These are phyloP conservation scores for Isatis lusitanica DNA, from an alignment of 441 rosid species.

Conservation along the genomic window DNA sequence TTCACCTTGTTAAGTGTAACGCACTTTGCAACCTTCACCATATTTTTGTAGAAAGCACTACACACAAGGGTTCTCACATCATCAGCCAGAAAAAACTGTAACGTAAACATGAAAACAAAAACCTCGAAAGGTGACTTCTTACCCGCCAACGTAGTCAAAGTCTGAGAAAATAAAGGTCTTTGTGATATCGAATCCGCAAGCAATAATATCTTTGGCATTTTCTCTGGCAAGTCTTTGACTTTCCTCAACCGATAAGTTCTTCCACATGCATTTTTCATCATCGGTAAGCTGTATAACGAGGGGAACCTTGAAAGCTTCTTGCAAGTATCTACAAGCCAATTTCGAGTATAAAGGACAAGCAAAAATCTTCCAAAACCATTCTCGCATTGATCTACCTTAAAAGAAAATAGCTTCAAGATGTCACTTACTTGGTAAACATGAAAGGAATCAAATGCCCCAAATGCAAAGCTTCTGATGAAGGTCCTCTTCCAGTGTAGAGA, in stretches of 20 bases:
- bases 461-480: constrained; percentile 91
- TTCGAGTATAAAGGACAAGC: background rate
- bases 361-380: background rate
- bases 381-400: background rate
- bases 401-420: background rate
- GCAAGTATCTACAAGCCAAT: constrained; percentile 59
- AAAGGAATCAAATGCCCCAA: constrained; percentile 90
- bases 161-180: constrained; percentile 87
- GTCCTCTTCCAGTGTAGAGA: constrained; percentile 93
- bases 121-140: constrained; percentile 40
- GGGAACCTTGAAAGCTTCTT: constrained; percentile 90
- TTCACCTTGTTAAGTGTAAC: constrained; percentile 83
- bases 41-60: constrained; percentile 84
- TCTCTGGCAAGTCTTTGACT: constrained; percentile 87
- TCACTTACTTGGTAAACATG: constrained; percentile 82
- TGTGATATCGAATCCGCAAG: constrained; percentile 84
- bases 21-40: constrained; percentile 82
- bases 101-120: background rate
- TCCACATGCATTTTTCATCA: constrained; percentile 95
- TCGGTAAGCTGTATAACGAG: constrained; percentile 94
- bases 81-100: constrained; percentile 1
- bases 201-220: constrained; percentile 91
- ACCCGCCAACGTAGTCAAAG: constrained; percentile 93
- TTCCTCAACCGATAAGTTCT: constrained; percentile 79
- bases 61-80: constrained; percentile 25